Evolutionary conservation across 1,284 basidiomycete genomes (phyloP).

Genomic region (Phlebopus sp.): DNA sequence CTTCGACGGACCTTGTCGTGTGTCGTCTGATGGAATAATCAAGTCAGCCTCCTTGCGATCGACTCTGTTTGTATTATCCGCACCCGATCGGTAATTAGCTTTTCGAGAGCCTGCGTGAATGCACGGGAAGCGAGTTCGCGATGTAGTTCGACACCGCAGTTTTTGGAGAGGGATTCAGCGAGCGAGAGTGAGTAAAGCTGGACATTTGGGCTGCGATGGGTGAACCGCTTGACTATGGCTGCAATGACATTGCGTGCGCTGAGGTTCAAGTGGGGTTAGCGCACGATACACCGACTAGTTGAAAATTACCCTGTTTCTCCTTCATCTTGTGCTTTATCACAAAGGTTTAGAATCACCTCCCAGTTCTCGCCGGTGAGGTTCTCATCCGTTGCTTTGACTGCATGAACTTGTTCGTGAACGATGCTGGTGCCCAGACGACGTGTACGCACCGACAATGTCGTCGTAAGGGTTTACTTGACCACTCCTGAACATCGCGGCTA

Average conservation of each 20-base stretch:
- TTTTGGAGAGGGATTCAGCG: conserved; percentile 87
- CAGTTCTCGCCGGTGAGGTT: conserved; percentile 93
- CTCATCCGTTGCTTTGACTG: conserved; percentile 94
- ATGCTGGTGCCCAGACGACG: conserved; percentile 1
- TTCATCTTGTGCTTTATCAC: conserved; percentile 93
- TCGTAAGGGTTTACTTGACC: conserved; percentile 81
- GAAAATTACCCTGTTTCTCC: conserved; percentile 71
- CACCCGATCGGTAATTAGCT: conserved; percentile 86
- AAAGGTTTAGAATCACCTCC: conserved; percentile 93
- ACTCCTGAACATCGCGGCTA: conserved; percentile 59
- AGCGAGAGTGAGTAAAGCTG: conserved; percentile 93
- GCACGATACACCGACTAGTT: conserved; percentile 5
- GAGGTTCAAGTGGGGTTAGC: conserved; percentile 18
- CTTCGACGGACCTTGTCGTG: conserved; percentile 86
- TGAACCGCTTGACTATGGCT: conserved; percentile 85
- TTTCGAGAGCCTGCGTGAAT: conserved; percentile 87
- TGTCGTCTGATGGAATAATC: conserved; percentile 57
- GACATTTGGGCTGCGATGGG: conserved; percentile 94
- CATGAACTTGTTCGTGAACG: conserved; percentile 3
- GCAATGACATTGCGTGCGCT: conserved; percentile 88
- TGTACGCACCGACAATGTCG: conserved; percentile 82
- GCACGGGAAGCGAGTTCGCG: conserved; percentile 87
- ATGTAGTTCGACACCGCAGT: conserved; percentile 80
- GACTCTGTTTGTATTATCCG: conserved; percentile 1
- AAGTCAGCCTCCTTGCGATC: conserved; percentile 4